A percentile compares a stretch with the other conserved stretches of the same genome.
Conservation (phyloP, 2,329 filamentous ascomycete species). For the Orbilia blumenaviensis region DNA sequence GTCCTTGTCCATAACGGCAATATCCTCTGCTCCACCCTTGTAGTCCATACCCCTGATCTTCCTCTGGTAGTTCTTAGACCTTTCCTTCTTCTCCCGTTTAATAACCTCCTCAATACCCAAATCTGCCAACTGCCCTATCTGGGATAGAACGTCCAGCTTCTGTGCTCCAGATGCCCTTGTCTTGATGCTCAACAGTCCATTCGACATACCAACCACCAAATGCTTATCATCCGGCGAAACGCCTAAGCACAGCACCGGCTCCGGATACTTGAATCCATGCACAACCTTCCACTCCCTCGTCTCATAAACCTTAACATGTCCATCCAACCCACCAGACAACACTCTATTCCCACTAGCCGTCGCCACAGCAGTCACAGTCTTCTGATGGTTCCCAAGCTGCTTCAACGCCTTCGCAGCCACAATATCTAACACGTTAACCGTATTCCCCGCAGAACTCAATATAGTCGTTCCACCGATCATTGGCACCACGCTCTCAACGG, state of each 20-base stretch:
- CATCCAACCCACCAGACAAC: slow-evolving; percentile 88
- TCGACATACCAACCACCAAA: slow-evolving; percentile 92
- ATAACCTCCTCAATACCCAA: slow-evolving; percentile 50
- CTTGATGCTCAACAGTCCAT: slow-evolving; percentile 86
- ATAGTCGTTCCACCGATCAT: slow-evolving; percentile 87
- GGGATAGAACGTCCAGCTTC: slow-evolving; percentile 63
- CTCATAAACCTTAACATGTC: slow-evolving; percentile 96
- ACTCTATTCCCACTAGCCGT: slow-evolving; percentile 73
- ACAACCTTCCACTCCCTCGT: slow-evolving; percentile 95
- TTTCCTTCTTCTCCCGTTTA: slow-evolving; percentile 68
- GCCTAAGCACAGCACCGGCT: slow-evolving; percentile 83
- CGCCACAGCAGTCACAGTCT: slow-evolving; percentile 85
- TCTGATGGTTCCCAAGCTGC: slow-evolving; percentile 92
- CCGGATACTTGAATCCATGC: slow-evolving; percentile 90
- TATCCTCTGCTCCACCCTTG: slow-evolving; percentile 83
- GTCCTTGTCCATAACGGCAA: slow-evolving; percentile 81
- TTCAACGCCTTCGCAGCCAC: slow-evolving; percentile 88
- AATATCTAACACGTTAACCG: slow-evolving; percentile 89
- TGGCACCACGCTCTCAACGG: slow-evolving; percentile 86
- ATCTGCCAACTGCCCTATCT: slow-evolving; percentile 48
- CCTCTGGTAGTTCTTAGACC: slow-evolving; percentile 63
- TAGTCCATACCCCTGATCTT: slow-evolving; percentile 77
- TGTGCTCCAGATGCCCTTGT: slow-evolving; percentile 87
- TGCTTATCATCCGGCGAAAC: slow-evolving; percentile 86
- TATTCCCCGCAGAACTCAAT: slow-evolving; percentile 82